These are phyloP conservation scores for Teratosphaeria viscida DNA, from an alignment of 2,329 filamentous ascomycete genomes.

Conservation along the genomic window DNA sequence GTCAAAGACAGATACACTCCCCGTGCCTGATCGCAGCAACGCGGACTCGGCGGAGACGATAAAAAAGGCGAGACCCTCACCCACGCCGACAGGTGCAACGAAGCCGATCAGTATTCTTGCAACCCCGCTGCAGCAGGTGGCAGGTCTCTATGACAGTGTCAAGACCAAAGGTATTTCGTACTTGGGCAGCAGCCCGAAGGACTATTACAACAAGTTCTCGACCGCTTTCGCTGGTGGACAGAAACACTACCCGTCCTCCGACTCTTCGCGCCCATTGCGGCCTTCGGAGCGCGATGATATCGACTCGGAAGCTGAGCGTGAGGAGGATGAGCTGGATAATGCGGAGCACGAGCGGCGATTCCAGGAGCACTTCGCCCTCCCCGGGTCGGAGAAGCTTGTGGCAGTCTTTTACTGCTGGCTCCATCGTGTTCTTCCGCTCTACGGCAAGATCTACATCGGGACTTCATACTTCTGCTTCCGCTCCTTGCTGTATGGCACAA, in stretches of 20 bases:
- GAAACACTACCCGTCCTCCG: conserved; percentile 73
- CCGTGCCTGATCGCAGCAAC: background rate
- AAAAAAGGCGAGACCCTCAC: background rate
- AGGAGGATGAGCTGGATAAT: conserved; percentile 45
- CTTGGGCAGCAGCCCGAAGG: conserved; percentile 84
- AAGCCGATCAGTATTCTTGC: conserved; percentile 5
- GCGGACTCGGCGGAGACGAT: background rate
- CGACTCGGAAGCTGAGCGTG: conserved; percentile 31
- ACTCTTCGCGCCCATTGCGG: conserved; percentile 24
- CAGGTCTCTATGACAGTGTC: conserved; percentile 71
- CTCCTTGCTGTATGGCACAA: conserved; percentile 76
- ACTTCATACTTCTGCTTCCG: conserved; percentile 84
- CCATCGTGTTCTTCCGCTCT: conserved; percentile 80
- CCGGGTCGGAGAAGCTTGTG: conserved; percentile 68
- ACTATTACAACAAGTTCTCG: conserved; percentile 91
- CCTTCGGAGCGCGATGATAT: conserved; percentile 51
- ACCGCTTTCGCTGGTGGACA: conserved; percentile 92
- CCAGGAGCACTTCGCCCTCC: conserved; percentile 81
- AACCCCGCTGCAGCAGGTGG: conserved; percentile 59
- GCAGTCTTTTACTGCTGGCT: conserved; percentile 89
- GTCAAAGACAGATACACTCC: conserved; percentile 30
- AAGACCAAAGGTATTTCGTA: conserved; percentile 56
- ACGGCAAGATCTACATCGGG: conserved; percentile 94
- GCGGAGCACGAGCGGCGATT: conserved; percentile 57
- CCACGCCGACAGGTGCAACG: background rate